Base-by-base conservation (phyloP, 106 monocot species). In the Chionographis japonica region DNA sequence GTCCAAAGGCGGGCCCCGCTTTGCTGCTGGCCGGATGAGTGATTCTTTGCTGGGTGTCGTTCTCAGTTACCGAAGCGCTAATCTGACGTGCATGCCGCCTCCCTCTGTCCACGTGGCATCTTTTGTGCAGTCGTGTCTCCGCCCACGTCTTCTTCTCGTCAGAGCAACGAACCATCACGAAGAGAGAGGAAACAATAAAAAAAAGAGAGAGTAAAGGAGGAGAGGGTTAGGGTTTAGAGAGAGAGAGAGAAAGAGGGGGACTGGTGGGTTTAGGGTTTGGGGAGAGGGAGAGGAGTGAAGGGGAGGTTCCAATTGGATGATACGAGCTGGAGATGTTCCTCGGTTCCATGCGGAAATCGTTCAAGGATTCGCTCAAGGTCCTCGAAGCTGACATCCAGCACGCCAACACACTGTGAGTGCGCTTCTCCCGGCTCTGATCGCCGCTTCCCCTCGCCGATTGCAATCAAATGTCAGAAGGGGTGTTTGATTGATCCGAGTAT, bases 311-410 rank as follows among this genome's bases (percentile, higher is more conserved):
- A 27, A 10, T 10, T 57, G 19, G 55, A 43, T 70, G 58, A 51
- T 17, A 14, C 54, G 69, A 35, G 40, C 3, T 35, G 52, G 69
- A 68, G 78, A 78, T 82, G 77, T 68, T 62, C 19, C 42, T 50
- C 50, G 55, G 62, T 15, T 68, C 79, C 66, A 86, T 86, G 93
- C 78, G 84, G 72, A 89, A 77, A 54, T 78, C 93, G 74, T 84
- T 89, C 84, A 89, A 86, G 84, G 93, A 93, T 62, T 93, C 93
- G 35, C 74, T 93, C 59, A 89, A 93, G 65, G 81, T 72, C 27
- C 86, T 93, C 54, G 89, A 93, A 82, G 93, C 93, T 61, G 93
- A 93, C 62, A 93, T 93, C 84, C 89, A 93, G 69, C 93, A 89
- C 63, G 93, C 89, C 52, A 93, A 93, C 55, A 86, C 86, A 41